Conservation (phyloP, 2,329 filamentous ascomycete species). For the Xylaria multiplex region DNA sequence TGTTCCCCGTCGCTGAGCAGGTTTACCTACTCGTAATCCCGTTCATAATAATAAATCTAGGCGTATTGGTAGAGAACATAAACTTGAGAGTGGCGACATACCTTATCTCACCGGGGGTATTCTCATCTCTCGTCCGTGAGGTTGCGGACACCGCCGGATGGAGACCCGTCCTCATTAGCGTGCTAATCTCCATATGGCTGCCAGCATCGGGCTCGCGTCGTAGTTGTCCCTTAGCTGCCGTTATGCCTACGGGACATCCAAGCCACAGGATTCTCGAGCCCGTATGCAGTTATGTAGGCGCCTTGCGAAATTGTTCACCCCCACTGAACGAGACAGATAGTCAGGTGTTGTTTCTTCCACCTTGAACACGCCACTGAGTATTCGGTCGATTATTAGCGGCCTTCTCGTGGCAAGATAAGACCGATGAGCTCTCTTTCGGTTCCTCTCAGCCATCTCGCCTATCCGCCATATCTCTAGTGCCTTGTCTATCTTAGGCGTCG, state of each 20-base stretch:
- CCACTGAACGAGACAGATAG: conserved; percentile 35
- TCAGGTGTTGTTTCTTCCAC: conserved; percentile 27
- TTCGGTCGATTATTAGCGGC: conserved; percentile 29
- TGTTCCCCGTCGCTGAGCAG: conserved; percentile 22
- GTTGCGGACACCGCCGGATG: conserved; percentile 35
- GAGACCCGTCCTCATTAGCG: conserved; percentile 23
- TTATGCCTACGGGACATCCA: conserved; percentile 36
- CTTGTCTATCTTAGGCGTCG: conserved; percentile 23
- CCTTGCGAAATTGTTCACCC: conserved; percentile 35
- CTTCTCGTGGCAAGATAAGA: conserved; percentile 16
- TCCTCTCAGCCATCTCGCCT: conserved; percentile 17
- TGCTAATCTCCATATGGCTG: conserved; percentile 33
- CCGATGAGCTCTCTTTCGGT: conserved; percentile 33
- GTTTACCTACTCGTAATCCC: conserved; percentile 5
- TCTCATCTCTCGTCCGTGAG: conserved; percentile 30
- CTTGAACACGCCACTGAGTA: conserved; percentile 21
- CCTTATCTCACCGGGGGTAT: conserved; percentile 21
- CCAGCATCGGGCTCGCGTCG: conserved; percentile 36
- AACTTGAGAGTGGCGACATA: conserved; percentile 39
- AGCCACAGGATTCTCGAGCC: conserved; percentile 38
- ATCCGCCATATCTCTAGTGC: conserved; percentile 14
- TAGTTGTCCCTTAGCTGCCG: conserved; percentile 24
- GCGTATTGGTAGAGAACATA: conserved; percentile 26
- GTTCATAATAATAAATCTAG: conserved; percentile 21
- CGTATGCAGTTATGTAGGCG: conserved; percentile 35